Conservation (phyloP, 768 basidiomycete species). For the Termitomyces sp. region DNA sequence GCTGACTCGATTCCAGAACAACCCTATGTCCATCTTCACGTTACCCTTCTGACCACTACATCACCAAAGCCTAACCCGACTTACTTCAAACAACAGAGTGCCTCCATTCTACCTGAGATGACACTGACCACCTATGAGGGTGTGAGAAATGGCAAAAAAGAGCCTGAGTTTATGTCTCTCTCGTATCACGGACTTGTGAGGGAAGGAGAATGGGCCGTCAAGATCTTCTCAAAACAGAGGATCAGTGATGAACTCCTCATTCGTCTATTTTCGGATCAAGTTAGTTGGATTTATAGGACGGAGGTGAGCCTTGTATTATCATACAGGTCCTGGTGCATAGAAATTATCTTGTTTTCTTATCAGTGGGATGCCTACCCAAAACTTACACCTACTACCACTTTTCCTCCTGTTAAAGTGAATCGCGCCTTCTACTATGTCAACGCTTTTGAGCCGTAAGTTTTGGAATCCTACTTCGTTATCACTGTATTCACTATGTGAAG, state of each 20-base stretch:
- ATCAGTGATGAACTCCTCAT: conserved; percentile 69
- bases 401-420: conserved; percentile 76
- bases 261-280: conserved; percentile 55
- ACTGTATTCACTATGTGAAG: conserved; percentile 27
- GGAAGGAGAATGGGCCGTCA: conserved; percentile 67
- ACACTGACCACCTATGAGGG: conserved; percentile 72
- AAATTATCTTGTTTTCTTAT: neutral
- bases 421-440: conserved; percentile 87
- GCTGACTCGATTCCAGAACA: conserved; percentile 55
- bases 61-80: conserved; percentile 50
- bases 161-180: conserved; percentile 83
- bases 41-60: conserved; percentile 84
- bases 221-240: conserved; percentile 73
- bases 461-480: neutral
- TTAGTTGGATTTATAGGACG: conserved; percentile 81
- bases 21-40: conserved; percentile 81
- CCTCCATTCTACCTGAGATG: conserved; percentile 46
- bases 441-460: conserved; percentile 79
- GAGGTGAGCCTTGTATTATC: conserved; percentile 37
- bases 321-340: neutral
- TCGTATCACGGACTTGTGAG: conserved; percentile 67
- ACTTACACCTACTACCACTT: conserved; percentile 57
- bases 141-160: conserved; percentile 43
- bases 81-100: conserved; percentile 59
- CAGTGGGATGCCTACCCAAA: conserved; percentile 82